Base-by-base conservation (phyloP, 306 rosid genomes). In the Mimosa pudica region DNA sequence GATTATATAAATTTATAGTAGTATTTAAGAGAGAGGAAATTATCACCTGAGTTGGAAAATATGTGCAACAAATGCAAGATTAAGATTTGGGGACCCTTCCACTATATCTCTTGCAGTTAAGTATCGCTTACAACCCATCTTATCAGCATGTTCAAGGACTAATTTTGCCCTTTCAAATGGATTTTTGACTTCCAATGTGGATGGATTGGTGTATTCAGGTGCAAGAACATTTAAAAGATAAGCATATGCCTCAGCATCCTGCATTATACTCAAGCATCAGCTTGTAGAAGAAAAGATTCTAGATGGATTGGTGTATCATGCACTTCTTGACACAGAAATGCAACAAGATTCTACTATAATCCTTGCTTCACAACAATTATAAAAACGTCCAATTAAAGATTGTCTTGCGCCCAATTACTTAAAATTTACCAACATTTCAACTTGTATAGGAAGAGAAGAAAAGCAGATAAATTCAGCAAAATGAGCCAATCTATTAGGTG, bases 191-290 rank as follows among this genome's bases (percentile, higher is more conserved):
- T 92, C 86, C 86, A 91, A 79, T 71, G 92, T 90, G 51, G 97
- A 90, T 60, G 92, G 92, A 69, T 90, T 89, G 72, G 88, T 74
- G 82, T 89, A 91, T 87, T 95, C 99, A 17, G 98, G 97, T 52
- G 99, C 99, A 69, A 95, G 99, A 79, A 93, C 93, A 71, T 92
- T 90, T 80, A 95, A 82, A 77, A 95, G 97, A 84, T 91, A 91
- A 75, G 98, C 97, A 85, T 95, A 95, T 70, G 99, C 99, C 82
- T 95, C 99, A 6, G 90, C 98, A 77, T 95, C 98, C 99, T 95
- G 91, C 82, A 73, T 70, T 8, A 67, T 48, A 62, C 74, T 75
- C 57, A 79, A 74, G 38, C 12, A 65, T 54, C 24, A 36, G 64
- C 32, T 72, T 24, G 30, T 24, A 24, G 30, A 24, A 24, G 30